These are phyloP conservation scores for Acanthamoeba triangularis DNA, from an alignment of 208 protist species.

Conservation along the genomic window DNA sequence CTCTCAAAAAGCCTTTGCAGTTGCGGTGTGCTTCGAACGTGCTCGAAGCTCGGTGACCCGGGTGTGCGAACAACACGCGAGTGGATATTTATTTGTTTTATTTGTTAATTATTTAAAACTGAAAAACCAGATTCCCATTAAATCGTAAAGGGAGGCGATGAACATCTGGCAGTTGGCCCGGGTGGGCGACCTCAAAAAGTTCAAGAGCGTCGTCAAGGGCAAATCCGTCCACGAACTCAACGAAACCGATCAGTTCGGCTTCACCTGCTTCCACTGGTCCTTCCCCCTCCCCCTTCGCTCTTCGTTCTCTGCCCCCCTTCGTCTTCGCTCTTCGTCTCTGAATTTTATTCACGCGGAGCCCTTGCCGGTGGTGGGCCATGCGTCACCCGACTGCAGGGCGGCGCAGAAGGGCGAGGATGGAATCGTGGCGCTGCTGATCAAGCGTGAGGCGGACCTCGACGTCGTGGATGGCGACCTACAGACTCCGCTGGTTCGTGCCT, in stretches of 20 bases:
- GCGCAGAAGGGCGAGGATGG: conserved; percentile 10
- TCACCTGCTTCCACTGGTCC: conserved; percentile 20
- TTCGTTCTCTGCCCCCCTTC: neutral
- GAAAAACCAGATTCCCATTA: too few species aligned
- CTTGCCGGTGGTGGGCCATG: neutral
- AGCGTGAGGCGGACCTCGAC: conserved; percentile 2
- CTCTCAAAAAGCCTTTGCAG: too few species aligned
- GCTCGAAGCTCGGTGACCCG: too few species aligned
- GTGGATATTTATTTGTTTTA: too few species aligned
- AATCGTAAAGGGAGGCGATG: neutral
- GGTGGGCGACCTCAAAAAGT: conserved; percentile 8
- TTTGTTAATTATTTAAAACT: too few species aligned
- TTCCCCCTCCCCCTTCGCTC: neutral
- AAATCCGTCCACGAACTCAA: neutral
- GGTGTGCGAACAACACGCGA: too few species aligned
- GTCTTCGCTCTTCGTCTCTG: neutral
- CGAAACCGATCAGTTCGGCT: neutral
- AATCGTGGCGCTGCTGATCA: neutral
- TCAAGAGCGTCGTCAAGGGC: neutral
- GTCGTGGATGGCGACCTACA: conserved; percentile 27
- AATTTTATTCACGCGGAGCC: neutral
- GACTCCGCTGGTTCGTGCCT: neutral
- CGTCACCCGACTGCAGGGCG: neutral
- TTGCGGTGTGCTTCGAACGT: too few species aligned
- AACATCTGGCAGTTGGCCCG: conserved; percentile 20